Conservation (phyloP, 768 basidiomycete genomes). For the Mycena maculata region DNA sequence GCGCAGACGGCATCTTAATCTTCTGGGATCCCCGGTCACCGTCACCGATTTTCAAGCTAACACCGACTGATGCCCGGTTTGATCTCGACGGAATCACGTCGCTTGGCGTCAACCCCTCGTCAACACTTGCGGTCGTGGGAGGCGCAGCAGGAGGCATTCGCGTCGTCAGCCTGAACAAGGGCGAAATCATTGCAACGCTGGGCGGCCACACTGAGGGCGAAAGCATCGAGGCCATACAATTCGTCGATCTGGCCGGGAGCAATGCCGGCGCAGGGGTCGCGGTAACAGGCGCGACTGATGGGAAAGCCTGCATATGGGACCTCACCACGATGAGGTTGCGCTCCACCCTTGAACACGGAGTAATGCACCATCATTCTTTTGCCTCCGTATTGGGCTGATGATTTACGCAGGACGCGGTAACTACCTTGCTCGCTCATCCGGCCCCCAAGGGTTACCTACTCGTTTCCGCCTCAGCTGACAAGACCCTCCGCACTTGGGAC, state of each 20-base stretch:
- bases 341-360: conserved; percentile 84
- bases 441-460: conserved; percentile 80
- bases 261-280: conserved; percentile 69
- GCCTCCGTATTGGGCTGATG: conserved; percentile 15
- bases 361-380: conserved; percentile 43
- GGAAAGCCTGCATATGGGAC: conserved; percentile 96
- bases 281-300: conserved; percentile 92
- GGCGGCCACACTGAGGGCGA: conserved; percentile 89
- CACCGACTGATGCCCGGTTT: conserved; percentile 77
- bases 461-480: conserved; percentile 90
- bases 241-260: conserved; percentile 79
- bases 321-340: conserved; percentile 86
- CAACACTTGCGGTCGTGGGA: conserved; percentile 92
- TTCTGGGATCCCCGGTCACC: conserved; percentile 92
- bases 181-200: conserved; percentile 81
- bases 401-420: conserved; percentile 82
- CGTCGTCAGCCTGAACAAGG: conserved; percentile 87
- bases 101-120: conserved; percentile 85
- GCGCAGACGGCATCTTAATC: conserved; percentile 83
- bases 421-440: conserved; percentile 80
- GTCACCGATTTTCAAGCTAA: conserved; percentile 84
- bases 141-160: conserved; percentile 88
- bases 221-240: conserved; percentile 88
- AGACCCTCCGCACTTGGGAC: conserved; percentile 92
- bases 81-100: conserved; percentile 87